These are phyloP conservation scores for Colletotrichum lini DNA, from an alignment of 2,329 filamentous ascomycete species.

Conservation along the genomic window DNA sequence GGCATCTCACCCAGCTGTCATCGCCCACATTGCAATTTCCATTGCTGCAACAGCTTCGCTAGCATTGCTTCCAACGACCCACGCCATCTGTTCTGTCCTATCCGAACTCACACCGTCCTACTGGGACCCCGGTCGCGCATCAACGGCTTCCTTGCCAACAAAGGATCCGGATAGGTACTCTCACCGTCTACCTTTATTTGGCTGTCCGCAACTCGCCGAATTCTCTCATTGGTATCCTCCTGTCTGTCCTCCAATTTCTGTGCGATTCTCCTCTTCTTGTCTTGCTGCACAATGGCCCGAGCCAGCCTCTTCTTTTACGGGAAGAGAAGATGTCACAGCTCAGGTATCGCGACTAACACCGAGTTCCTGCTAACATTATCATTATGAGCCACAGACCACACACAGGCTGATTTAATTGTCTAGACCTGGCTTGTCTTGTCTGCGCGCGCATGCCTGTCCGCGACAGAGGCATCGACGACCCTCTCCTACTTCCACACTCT, in stretches of 20 bases:
- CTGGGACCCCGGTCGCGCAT: slow-evolving; percentile 25
- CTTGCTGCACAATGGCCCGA: slow-evolving; percentile 12
- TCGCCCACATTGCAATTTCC: slow-evolving; percentile 19
- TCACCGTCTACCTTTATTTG: background rate
- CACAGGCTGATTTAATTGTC: background rate
- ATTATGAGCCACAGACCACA: slow-evolving; percentile 23
- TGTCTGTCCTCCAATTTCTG: background rate
- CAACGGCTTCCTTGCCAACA: slow-evolving; percentile 15
- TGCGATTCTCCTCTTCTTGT: background rate
- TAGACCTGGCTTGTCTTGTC: background rate
- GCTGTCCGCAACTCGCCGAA: background rate
- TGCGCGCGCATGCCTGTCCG: slow-evolving; percentile 9
- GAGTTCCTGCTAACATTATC: slow-evolving; percentile 27
- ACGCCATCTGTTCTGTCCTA: slow-evolving; percentile 22
- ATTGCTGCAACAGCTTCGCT: slow-evolving; percentile 30
- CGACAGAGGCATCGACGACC: background rate
- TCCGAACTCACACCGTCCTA: slow-evolving; percentile 10
- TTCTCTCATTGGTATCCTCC: background rate
- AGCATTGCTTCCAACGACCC: slow-evolving; percentile 26
- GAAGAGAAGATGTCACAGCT: background rate
- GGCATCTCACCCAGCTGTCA: slow-evolving; percentile 12
- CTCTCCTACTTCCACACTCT: background rate
- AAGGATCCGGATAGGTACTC: background rate
- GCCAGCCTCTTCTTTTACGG: background rate
- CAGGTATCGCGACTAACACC: slow-evolving; percentile 16